A percentile compares a stretch with the other conserved stretches of the same genome.
phyloP scores from a whole-genome alignment of 1,284 basidiomycete genomes.

The Marasmius sp. region DNA sequence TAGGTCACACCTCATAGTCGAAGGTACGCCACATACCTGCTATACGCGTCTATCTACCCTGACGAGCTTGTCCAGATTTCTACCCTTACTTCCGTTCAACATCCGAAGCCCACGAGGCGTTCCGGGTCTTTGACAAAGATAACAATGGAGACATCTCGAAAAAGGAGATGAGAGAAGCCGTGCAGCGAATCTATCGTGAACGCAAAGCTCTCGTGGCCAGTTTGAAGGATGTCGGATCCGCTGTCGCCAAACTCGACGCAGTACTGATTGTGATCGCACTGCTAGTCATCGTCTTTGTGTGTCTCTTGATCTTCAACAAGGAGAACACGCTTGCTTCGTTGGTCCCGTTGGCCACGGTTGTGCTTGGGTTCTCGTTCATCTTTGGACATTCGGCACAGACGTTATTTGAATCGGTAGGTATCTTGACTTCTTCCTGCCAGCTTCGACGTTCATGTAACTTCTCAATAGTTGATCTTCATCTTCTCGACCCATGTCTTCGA shows the following conservation, averaged over 20 bases:
- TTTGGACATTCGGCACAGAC: constrained; percentile 84
- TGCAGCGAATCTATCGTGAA: constrained; percentile 81
- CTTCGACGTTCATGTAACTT: neutral
- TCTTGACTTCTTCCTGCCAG: neutral
- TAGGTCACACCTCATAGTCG: constrained; percentile 60
- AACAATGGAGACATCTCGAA: constrained; percentile 81
- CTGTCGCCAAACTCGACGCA: constrained; percentile 75
- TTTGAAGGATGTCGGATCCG: constrained; percentile 71
- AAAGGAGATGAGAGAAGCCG: constrained; percentile 82
- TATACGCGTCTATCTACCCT: constrained; percentile 1
- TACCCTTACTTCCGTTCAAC: constrained; percentile 75
- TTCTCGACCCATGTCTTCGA: constrained; percentile 82
- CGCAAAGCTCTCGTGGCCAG: constrained; percentile 72
- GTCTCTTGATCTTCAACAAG: constrained; percentile 78
- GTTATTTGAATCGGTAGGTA: constrained; percentile 75
- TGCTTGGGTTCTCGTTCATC: constrained; percentile 79
- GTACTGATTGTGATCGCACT: constrained; percentile 67
- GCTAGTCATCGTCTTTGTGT: constrained; percentile 68
- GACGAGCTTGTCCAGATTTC: constrained; percentile 49
- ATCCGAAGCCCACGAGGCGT: constrained; percentile 73
- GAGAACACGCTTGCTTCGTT: constrained; percentile 72
- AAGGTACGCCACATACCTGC: constrained; percentile 41
- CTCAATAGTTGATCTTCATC: constrained; percentile 70
- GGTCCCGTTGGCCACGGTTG: constrained; percentile 79
- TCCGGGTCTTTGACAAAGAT: constrained; percentile 80